phyloP scores from a whole-genome alignment of 768 basidiomycete genomes.

The Leccinum rimulosum region DNA sequence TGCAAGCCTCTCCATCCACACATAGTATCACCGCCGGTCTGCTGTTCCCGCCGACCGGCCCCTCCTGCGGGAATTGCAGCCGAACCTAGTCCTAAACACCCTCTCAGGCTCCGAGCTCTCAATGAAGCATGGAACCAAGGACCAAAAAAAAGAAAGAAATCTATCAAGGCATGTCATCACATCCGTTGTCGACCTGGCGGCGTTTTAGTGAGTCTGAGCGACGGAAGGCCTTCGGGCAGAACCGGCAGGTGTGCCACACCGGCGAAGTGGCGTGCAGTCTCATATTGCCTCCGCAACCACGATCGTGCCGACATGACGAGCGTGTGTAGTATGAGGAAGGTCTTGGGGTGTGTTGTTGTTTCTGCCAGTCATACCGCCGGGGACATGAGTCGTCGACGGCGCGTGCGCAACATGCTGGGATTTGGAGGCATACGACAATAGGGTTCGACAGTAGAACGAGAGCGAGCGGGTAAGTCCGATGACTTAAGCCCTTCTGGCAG shows the following conservation, averaged over 20 bases:
- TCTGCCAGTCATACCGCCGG: constrained; percentile 13
- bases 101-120: constrained; percentile 17
- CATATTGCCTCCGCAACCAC: constrained; percentile 59
- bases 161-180: constrained; percentile 56
- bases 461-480: constrained; percentile 9
- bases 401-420: constrained; percentile 29
- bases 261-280: constrained; percentile 70
- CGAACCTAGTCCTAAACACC: constrained; percentile 12
- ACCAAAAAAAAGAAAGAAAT: too few species aligned
- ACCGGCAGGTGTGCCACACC: constrained; percentile 65
- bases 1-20: too few species aligned
- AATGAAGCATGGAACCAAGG: too few species aligned
- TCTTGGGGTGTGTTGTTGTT: constrained; percentile 7
- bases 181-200: constrained; percentile 72
- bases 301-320: constrained; percentile 9
- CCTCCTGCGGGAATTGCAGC: background rate
- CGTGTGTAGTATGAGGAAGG: background rate
- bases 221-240: constrained; percentile 76
- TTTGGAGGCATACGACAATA: constrained; percentile 41
- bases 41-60: too few species aligned
- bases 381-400: constrained; percentile 12
- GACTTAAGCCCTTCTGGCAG: constrained; percentile 62
- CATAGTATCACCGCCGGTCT: too few species aligned
- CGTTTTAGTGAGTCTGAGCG: constrained; percentile 77
- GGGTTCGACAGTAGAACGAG: constrained; percentile 35